Evolutionary conservation across 352 stramenopile genomes (phyloP).

Genomic region (Globisporangium irregulare): DNA sequence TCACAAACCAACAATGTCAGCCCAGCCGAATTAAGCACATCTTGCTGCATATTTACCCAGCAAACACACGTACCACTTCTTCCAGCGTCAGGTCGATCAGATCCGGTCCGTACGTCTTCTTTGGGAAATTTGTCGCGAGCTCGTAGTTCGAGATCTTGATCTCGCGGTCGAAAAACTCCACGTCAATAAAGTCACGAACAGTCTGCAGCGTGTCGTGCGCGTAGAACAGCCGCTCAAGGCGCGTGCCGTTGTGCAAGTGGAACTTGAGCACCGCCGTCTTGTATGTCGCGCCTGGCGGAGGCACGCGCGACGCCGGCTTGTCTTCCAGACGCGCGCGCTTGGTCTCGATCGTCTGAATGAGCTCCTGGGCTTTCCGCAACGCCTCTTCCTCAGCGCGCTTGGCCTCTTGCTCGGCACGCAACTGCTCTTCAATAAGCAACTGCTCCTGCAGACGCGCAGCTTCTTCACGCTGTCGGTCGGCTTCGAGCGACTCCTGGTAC

Average conservation of each 20-base stretch:
- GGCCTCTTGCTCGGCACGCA: conserved; percentile 14
- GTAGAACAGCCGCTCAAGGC: conserved; percentile 79
- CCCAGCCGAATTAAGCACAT: neutral
- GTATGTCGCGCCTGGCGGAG: conserved; percentile 47
- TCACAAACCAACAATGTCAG: neutral
- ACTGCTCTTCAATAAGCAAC: conserved; percentile 31
- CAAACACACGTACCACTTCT: conserved; percentile 43
- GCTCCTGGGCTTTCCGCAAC: conserved; percentile 27
- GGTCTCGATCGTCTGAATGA: conserved; percentile 42
- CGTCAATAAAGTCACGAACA: conserved; percentile 80
- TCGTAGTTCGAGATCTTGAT: conserved; percentile 81
- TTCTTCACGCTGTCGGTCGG: conserved; percentile 83
- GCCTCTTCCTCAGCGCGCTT: conserved; percentile 25
- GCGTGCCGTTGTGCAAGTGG: conserved; percentile 75
- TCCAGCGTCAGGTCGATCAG: conserved; percentile 58
- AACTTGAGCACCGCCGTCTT: conserved; percentile 80
- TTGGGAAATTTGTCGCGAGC: conserved; percentile 83
- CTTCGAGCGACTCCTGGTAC: conserved; percentile 90
- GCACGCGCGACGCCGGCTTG: conserved; percentile 43
- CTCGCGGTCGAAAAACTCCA: conserved; percentile 73
- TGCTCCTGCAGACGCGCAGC: conserved; percentile 44
- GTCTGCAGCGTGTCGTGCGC: conserved; percentile 73
- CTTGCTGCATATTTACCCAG: too few relatives aligned
- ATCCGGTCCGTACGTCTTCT: conserved; percentile 66
- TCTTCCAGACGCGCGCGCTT: conserved; percentile 53